Evolutionary conservation across 768 basidiomycete species (phyloP), one percentile per base, ranked within the genome.

Genomic region (Strobilomyces echinocephalus): DNA sequence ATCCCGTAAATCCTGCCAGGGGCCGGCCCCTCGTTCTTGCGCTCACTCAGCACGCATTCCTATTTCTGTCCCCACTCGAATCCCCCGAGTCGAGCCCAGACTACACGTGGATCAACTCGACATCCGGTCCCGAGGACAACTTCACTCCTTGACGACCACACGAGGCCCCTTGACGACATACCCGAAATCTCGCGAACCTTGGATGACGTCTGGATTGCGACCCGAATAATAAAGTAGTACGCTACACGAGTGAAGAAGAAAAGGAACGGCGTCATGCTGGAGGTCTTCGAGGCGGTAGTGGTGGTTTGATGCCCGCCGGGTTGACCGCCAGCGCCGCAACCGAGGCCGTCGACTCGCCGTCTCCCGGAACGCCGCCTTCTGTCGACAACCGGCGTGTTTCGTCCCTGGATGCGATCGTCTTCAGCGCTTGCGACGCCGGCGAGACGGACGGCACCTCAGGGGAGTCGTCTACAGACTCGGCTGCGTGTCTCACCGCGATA

Each of bases 351-450:
- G 52, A 20, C 49, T 57, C 60, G 15, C 44, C 54, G 3, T 52
- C 44, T n/a, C 12, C 33, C 30, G 55, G 33, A 26, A 53, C 41
- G 38, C 59, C 49, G 3, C 54, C 53, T 47, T 72, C 72, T 18
- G 12, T n/a, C 43, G 66, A 59, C 44, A 60, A 9, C 28, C 68
- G 58, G 47, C 65, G 69, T 50, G 59, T 68, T 48, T 74, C 73
- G 56, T 80, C 79, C 56, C 70, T 75, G 10, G 72, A 73, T 28
- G 70, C 83, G 49, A 87, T 84, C 38, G 73, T 75, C 69, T 84
- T 80, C 26, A 87, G 72, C 11, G 76, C 75, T 39, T 79, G 76
- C 20, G 81, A 80, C 4, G 85, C 81, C 1, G 76, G 69, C 18
- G 69, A 72, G 49, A 61, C 33, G 11, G 58, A 34, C 26, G 60